Evolutionary conservation across 306 rosid species (phyloP), one percentile per base, ranked within the genome.

Genomic region (Sophora flavescens): DNA sequence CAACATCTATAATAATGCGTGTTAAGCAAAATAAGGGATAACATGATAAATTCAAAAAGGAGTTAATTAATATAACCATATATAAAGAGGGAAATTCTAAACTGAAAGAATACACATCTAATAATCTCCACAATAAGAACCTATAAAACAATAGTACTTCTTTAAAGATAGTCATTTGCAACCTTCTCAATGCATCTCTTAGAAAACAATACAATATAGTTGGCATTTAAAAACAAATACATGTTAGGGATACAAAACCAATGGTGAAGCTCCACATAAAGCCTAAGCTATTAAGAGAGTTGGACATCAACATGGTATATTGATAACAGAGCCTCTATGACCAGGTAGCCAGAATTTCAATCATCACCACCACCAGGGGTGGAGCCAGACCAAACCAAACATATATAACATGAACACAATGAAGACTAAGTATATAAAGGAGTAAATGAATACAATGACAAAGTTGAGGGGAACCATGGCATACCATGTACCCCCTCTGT

Each of bases 41-140:
- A 50, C 70, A 47, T 15, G 7, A 13, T 33, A 75, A 15, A 68
- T 32, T 33, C 8, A 10, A 6, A 30, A 68, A 67, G 32, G 52
- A 22, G 11, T 30, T 26, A 63, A 10, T 33, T 12, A 28, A 70
- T 57, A 30, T 36, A 58, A 26, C 7, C 47, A 26, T 44, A 33
- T 22, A 50, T 35, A 54, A 2, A 26, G 53, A 42, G n/a, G 14
- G 35, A 10, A 42, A 44, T 17, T 41, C 38, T 36, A 35, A 58
- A 57, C 42, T 77, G 42, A 70, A 70, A 36, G 52, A 57, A 56
- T 56, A 70, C 77, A 75, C 10, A 39, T 8, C 6, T 30, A 50
- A 6, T 26, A 41, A 39, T 17, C 57, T 42, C 30, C 11, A 45
- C 57, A 36, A 42, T 44, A 9, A 53, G 35, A 51, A 41, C 32